Evolutionary conservation across 495 filamentous ascomycete genomes (phyloP).

Genomic region (Annulohypoxylon nitens): DNA sequence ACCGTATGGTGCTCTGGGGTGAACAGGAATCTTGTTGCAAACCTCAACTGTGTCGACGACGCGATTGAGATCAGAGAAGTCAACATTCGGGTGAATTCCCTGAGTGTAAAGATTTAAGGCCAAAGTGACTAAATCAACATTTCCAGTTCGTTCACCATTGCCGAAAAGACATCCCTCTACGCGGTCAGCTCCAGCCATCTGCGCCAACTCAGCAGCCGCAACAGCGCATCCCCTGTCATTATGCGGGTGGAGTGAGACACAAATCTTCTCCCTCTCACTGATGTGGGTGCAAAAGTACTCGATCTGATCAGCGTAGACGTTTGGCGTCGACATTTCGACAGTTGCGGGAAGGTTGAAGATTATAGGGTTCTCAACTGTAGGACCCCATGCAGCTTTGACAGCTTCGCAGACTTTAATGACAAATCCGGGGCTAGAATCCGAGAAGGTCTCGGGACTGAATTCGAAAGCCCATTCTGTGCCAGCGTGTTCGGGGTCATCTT

Average conservation of each 20-base stretch:
- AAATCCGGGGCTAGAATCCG: constrained; percentile 87
- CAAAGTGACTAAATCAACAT: constrained; percentile 95
- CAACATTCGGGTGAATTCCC: constrained; percentile 87
- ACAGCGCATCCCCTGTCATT: constrained; percentile 94
- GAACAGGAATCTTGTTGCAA: constrained; percentile 94
- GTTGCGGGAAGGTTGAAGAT: constrained; percentile 99
- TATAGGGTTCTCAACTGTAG: constrained; percentile 83
- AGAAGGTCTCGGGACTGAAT: constrained; percentile 97
- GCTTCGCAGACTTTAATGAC: constrained; percentile 89
- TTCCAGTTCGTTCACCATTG: constrained; percentile 95
- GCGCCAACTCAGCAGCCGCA: constrained; percentile 86
- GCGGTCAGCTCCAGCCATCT: constrained; percentile 97
- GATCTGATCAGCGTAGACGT: constrained; percentile 96
- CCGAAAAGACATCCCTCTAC: constrained; percentile 97
- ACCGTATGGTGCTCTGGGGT: constrained; percentile 89
- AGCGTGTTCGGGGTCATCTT: constrained; percentile 84
- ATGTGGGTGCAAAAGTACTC: constrained; percentile 90
- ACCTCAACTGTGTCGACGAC: constrained; percentile 93
- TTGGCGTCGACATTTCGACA: constrained; percentile 95
- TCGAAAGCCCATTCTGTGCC: constrained; percentile 94
- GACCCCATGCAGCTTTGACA: constrained; percentile 95
- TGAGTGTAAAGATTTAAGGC: constrained; percentile 97
- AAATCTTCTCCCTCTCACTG: constrained; percentile 81
- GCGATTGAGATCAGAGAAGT: constrained; percentile 90
- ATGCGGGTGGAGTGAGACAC: constrained; percentile 89